These are phyloP conservation scores for Euphorbia neoarborescens DNA, from an alignment of 441 rosid species.

Conservation along the genomic window DNA sequence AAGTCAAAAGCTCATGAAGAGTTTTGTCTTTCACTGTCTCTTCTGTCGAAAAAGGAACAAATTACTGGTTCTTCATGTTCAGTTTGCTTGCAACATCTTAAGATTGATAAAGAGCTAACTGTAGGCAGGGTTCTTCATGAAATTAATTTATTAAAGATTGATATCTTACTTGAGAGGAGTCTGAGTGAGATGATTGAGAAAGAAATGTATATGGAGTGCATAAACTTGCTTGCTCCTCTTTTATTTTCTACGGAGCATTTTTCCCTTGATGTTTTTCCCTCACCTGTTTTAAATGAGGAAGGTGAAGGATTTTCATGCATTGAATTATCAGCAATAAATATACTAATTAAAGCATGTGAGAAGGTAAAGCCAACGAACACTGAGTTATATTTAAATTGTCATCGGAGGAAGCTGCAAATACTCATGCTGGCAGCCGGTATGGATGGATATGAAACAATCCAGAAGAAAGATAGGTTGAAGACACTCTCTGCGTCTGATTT, in stretches of 20 bases:
- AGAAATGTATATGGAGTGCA: conserved; percentile 64
- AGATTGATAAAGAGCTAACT: conserved; percentile 55
- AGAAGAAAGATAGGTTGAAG: conserved; percentile 30
- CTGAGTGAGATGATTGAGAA: conserved; percentile 67
- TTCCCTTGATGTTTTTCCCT: conserved; percentile 37
- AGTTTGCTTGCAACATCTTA: conserved; percentile 63
- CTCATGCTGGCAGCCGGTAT: conserved; percentile 55
- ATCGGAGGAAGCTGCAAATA: conserved; percentile 69
- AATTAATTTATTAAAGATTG: conserved; percentile 70
- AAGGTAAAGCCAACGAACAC: conserved; percentile 47
- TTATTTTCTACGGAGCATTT: conserved; percentile 48
- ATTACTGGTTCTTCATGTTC: conserved; percentile 30
- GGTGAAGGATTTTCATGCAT: conserved; percentile 37
- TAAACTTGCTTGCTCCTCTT: conserved; percentile 70
- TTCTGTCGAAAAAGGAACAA: conserved; percentile 46
- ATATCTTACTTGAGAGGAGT: conserved; percentile 63
- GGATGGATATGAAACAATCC: conserved; percentile 35
- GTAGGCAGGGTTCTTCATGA: conserved; percentile 58
- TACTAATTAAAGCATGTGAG: conserved; percentile 66
- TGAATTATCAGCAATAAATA: conserved; percentile 70
- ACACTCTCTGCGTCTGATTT: conserved; percentile 31
- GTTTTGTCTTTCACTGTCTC: conserved; percentile 53
- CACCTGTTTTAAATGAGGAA: conserved; percentile 31
- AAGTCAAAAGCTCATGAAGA: conserved; percentile 79
- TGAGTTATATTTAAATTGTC: conserved; percentile 68